These are phyloP conservation scores for Vachellia pachyceras DNA, from an alignment of 306 rosid genomes.

Conservation along the genomic window DNA sequence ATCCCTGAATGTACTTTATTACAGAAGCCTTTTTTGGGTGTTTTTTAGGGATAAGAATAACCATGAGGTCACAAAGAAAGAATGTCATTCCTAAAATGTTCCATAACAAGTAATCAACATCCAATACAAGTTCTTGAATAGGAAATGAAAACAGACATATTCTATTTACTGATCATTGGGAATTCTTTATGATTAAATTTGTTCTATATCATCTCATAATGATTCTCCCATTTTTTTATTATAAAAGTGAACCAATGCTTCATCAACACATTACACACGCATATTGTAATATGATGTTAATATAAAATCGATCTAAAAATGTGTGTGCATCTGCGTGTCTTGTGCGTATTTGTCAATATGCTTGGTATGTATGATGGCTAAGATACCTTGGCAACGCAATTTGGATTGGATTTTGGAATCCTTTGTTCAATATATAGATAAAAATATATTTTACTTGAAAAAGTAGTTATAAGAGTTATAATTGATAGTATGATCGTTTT, in stretches of 20 bases:
- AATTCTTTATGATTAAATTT: too few relatives aligned
- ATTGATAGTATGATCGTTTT: slow-evolving; percentile 39
- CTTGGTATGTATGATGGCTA: background rate
- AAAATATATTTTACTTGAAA: too few relatives aligned
- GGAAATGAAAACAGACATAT: too few relatives aligned
- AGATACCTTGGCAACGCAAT: background rate
- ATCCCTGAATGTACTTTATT: background rate
- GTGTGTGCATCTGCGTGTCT: background rate
- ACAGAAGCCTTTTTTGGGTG: background rate
- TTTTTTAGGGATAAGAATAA: background rate
- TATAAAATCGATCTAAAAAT: background rate
- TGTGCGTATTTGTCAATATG: background rate
- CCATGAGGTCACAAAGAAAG: too few relatives aligned
- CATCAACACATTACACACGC: background rate
- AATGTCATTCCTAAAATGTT: too few relatives aligned
- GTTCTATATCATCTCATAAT: too few relatives aligned
- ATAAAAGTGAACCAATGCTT: background rate
- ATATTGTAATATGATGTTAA: background rate
- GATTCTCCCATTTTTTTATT: background rate
- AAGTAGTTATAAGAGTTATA: slow-evolving; percentile 18
- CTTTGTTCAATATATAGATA: background rate
- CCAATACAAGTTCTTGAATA: too few relatives aligned
- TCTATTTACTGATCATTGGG: too few relatives aligned
- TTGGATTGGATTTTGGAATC: background rate
- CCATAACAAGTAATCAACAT: too few relatives aligned